phyloP scores from a whole-genome alignment of 1,284 basidiomycete genomes.

The Ganoderma sinense region DNA sequence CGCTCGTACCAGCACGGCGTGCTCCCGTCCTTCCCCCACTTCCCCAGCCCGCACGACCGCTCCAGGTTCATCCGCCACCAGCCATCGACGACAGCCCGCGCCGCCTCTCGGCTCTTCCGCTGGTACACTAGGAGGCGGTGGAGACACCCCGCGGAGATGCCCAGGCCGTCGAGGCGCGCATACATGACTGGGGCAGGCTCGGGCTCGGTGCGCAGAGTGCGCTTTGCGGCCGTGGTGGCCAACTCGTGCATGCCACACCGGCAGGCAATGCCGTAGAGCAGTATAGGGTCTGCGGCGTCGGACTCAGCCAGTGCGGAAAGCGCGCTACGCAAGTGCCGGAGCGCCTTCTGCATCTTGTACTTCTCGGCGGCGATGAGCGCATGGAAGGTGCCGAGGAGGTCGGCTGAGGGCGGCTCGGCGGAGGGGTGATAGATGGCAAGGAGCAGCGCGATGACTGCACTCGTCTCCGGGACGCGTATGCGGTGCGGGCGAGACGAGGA shows the following conservation, averaged over 20 bases:
- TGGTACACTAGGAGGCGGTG: conserved; percentile 29
- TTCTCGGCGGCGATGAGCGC: conserved; percentile 44
- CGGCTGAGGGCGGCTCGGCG: conserved; percentile 15
- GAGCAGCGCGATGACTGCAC: conserved; percentile 26
- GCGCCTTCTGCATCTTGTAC: conserved; percentile 44
- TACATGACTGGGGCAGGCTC: not conserved
- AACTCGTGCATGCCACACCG: conserved; percentile 15
- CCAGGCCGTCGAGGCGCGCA: conserved; percentile 3
- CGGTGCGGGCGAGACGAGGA: not conserved
- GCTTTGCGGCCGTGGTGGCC: conserved; percentile 14
- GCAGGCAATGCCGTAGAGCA: conserved; percentile 20
- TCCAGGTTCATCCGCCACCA: conserved; percentile 12
- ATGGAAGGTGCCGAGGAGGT: conserved; percentile 31
- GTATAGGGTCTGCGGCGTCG: conserved; percentile 10
- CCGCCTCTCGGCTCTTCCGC: conserved; percentile 16
- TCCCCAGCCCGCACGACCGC: conserved; percentile 1
- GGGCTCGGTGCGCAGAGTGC: conserved; percentile 9
- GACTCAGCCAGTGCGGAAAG: not conserved
- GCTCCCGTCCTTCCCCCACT: not conserved
- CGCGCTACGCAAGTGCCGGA: conserved; percentile 5
- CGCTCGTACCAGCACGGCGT: conserved; percentile 17
- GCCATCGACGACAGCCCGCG: conserved; percentile 11
- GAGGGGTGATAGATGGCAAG: conserved; percentile 35
- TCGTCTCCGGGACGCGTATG: conserved; percentile 24
- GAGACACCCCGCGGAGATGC: conserved; percentile 20